Conservation (phyloP, 1,139 yeast genomes). For the Taiozyma onychis region DNA sequence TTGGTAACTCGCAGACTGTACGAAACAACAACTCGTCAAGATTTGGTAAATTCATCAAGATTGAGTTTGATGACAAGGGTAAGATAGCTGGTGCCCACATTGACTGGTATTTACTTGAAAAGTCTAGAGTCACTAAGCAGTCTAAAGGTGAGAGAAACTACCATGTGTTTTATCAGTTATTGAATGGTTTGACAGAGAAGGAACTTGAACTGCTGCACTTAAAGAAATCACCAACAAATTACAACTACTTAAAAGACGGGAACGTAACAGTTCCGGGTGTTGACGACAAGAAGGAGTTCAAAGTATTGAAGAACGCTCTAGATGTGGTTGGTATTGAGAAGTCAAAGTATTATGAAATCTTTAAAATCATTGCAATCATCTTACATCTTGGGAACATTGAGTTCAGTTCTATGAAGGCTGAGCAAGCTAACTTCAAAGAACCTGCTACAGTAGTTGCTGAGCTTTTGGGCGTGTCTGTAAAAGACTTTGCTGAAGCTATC, state of each 20-base stretch:
- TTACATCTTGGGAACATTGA: slow-evolving; percentile 83
- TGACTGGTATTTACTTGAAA: slow-evolving; percentile 91
- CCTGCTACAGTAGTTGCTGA: slow-evolving; percentile 55
- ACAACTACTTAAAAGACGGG: slow-evolving; percentile 53
- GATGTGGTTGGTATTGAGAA: slow-evolving; percentile 64
- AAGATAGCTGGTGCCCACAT: slow-evolving; percentile 84
- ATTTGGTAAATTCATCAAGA: slow-evolving; percentile 92
- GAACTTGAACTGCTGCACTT: slow-evolving; percentile 46
- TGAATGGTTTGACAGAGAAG: slow-evolving; percentile 56
- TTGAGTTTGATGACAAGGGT: slow-evolving; percentile 63
- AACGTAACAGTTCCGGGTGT: slow-evolving; percentile 57
- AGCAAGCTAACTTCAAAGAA: slow-evolving; percentile 68
- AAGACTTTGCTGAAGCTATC: slow-evolving; percentile 52
- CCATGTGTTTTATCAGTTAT: slow-evolving; percentile 85
- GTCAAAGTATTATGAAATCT: slow-evolving; percentile 52
- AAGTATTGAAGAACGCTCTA: slow-evolving; percentile 57
- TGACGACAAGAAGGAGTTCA: slow-evolving; percentile 69
- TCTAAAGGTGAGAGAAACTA: slow-evolving; percentile 77
- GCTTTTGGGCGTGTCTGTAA: slow-evolving; percentile 58
- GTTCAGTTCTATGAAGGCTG: slow-evolving; percentile 64
- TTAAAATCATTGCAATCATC: slow-evolving; percentile 67
- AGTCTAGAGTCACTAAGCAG: slow-evolving; percentile 88
- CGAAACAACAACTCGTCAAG: slow-evolving; percentile 93
- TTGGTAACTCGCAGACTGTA: slow-evolving; percentile 96
- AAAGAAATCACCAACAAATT: slow-evolving; percentile 34